Conservation (phyloP, 257 asterid species). For the Solanum sejunctum region DNA sequence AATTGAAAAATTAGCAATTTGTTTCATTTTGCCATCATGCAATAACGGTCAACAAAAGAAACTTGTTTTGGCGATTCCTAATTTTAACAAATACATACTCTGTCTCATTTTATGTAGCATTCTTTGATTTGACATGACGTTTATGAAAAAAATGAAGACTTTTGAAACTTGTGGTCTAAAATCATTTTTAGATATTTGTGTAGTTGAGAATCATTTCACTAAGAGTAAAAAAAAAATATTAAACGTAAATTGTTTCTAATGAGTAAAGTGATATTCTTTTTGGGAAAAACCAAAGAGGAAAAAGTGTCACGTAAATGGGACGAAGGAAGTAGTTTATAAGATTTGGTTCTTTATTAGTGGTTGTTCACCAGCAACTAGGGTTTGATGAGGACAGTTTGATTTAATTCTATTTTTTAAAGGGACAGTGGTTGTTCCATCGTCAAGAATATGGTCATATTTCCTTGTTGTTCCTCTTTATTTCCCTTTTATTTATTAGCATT, state of each 20-base stretch:
- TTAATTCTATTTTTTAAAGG: not conserved
- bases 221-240: too few species aligned
- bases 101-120: too few species aligned
- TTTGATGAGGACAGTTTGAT: not conserved
- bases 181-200: too few species aligned
- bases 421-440: not conserved
- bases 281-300: rapidly evolving
- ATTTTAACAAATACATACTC: not conserved
- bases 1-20: not conserved
- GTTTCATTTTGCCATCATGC: not conserved
- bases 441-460: not conserved
- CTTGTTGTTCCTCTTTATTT: not conserved
- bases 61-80: not conserved
- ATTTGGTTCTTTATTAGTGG: not conserved
- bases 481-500: not conserved
- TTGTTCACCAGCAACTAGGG: not conserved
- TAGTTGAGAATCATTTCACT: too few species aligned
- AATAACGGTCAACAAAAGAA: not conserved
- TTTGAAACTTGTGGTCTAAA: too few species aligned
- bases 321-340: not conserved
- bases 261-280: too few species aligned
- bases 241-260: too few species aligned
- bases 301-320: too few species aligned
- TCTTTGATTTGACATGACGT: too few species aligned
- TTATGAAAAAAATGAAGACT: too few species aligned